These are phyloP conservation scores for Botrytis sinoallii DNA, from an alignment of 2,329 filamentous ascomycete genomes.

Conservation along the genomic window DNA sequence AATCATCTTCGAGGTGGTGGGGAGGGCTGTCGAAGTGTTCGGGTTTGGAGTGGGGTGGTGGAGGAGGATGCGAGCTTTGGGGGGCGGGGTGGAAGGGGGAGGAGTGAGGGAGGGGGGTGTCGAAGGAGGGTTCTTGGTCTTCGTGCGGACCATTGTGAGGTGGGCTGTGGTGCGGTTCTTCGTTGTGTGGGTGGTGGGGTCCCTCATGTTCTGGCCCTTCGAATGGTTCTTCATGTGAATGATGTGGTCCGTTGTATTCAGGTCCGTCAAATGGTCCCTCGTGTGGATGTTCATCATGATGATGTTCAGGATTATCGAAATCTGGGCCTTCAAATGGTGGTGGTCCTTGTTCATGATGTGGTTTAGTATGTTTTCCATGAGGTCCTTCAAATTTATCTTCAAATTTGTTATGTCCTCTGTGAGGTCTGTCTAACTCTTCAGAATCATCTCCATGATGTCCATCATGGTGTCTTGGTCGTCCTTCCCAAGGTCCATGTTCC, in stretches of 20 bases:
- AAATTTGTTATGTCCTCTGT: not conserved
- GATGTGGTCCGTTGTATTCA: slow-evolving; percentile 7
- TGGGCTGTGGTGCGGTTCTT: not conserved
- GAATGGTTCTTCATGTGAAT: not conserved
- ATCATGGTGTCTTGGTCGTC: not conserved
- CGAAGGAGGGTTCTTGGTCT: not conserved
- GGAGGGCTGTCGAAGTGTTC: not conserved
- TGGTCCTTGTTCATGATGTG: not conserved
- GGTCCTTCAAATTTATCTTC: not conserved
- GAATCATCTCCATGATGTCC: slow-evolving; percentile 1
- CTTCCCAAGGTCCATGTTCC: not conserved
- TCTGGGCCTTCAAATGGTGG: not conserved
- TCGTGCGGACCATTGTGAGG: not conserved
- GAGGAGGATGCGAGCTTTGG: no score
- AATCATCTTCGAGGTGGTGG: not conserved
- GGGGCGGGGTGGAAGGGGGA: not conserved
- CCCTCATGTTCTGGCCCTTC: not conserved
- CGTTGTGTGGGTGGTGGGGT: not conserved
- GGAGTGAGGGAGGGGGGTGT: no score
- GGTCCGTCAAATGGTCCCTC: not conserved
- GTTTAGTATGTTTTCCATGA: not conserved
- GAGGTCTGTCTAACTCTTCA: not conserved
- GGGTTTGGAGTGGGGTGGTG: not conserved
- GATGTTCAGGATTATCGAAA: not conserved
- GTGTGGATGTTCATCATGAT: not conserved